phyloP scores from a whole-genome alignment of 345 rosid genomes.

The Lepidium africanum region DNA sequence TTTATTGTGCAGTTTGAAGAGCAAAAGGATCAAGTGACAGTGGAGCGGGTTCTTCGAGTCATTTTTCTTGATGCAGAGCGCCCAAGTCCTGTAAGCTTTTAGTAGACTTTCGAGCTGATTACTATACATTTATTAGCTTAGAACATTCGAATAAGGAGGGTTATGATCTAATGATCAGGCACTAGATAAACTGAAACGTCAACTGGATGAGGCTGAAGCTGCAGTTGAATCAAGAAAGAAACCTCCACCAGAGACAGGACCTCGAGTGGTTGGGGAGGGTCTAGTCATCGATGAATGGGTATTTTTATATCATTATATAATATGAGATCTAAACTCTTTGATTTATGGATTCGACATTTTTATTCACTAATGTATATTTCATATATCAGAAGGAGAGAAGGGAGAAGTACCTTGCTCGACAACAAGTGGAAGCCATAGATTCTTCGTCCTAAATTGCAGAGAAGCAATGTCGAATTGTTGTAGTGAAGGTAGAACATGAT shows the following conservation, averaged over 20 bases:
- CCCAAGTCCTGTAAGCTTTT: constrained; percentile 58
- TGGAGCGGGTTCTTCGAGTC: constrained; percentile 75
- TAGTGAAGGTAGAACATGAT: constrained; percentile 4
- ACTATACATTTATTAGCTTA: not conserved
- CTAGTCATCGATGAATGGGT: constrained; percentile 99
- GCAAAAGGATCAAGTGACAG: constrained; percentile 72
- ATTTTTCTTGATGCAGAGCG: constrained; percentile 64
- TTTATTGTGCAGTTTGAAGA: constrained; percentile 76
- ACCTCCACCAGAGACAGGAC: constrained; percentile 75
- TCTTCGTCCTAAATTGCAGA: constrained; percentile 18
- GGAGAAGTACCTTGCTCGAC: constrained; percentile 90
- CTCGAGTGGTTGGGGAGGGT: constrained; percentile 80
- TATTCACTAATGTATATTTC: not conserved
- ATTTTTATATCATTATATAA: not conserved
- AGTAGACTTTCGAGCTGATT: not conserved
- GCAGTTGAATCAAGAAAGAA: constrained; percentile 83
- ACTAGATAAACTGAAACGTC: constrained; percentile 77
- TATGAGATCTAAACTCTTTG: not conserved
- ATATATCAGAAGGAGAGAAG: constrained; percentile 80
- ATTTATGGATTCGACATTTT: not conserved
- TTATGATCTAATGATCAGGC: constrained; percentile 32
- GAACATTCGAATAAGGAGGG: not conserved
- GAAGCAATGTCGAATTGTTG: not conserved
- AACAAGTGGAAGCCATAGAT: constrained; percentile 48
- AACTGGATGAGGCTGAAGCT: constrained; percentile 89